Percentiles rank a stretch among this genome's conserved stretches.
These are phyloP conservation scores for Monsonia emarginata DNA, from an alignment of 441 rosid genomes.

Conservation along the genomic window DNA sequence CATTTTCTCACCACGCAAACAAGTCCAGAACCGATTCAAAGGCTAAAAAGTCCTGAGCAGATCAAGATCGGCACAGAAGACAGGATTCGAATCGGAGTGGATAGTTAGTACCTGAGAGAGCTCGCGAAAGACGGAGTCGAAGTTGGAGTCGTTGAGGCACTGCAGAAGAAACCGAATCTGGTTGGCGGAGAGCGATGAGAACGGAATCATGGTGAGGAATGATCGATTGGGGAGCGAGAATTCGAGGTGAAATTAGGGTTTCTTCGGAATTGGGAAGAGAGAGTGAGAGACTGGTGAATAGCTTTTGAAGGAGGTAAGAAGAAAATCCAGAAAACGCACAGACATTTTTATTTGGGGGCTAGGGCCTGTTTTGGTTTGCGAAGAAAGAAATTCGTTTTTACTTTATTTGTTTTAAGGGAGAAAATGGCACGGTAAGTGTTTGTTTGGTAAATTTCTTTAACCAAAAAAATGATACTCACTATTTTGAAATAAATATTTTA, in stretches of 20 bases:
- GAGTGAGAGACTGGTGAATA: constrained; percentile 4
- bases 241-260: constrained; percentile 5
- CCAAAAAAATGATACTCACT: no score
- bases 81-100: not conserved
- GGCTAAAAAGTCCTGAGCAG: not conserved
- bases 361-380: not conserved
- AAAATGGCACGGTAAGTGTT: no score
- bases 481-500: no score
- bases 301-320: not conserved
- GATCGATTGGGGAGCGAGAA: not conserved
- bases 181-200: not conserved
- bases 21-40: not conserved
- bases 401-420: not conserved
- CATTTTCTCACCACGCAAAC: constrained; percentile 1
- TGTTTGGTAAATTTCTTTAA: no score
- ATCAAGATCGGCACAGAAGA: not conserved
- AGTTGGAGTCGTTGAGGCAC: constrained; percentile 46
- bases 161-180: constrained; percentile 71
- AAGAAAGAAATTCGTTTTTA: not conserved
- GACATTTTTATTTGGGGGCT: not conserved
- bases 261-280: not conserved
- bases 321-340: not conserved
- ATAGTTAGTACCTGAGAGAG: constrained; percentile 43
- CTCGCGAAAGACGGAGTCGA: constrained; percentile 47
- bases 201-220: not conserved